Evolutionary conservation across 176 grass and related monocot genomes (phyloP).

Genomic region (Zea mays): Zm-B73-REFERENCE-NAM-5.0 NC_050103.1:180187001-180187500

Average conservation of each 20-base stretch:
- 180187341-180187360: slow-evolving; percentile 73
- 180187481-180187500: too few species aligned
- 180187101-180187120: neutral
- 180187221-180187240: slow-evolving; percentile 42
- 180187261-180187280: slow-evolving; percentile 55
- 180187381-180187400: slow-evolving; percentile 56
- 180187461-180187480: neutral
- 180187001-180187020: slow-evolving; percentile 21
- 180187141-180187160: neutral
- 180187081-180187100: slow-evolving; percentile 29
- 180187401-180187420: slow-evolving; percentile 73
- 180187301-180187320: slow-evolving; percentile 61
- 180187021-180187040: slow-evolving; percentile 49
- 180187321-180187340: slow-evolving; percentile 74
- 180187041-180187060: slow-evolving; percentile 56
- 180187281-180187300: slow-evolving; percentile 71
- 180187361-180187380: slow-evolving; percentile 60
- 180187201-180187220: slow-evolving; percentile 44
- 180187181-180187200: neutral
- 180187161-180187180: neutral
- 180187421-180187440: slow-evolving; percentile 45
- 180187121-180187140: neutral
- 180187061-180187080: slow-evolving; percentile 76
- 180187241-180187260: slow-evolving; percentile 78
- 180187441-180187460: slow-evolving; percentile 53